Evolutionary conservation across 2,329 filamentous ascomycete species (phyloP).

Genomic region (Hypoxylon sp.): DNA sequence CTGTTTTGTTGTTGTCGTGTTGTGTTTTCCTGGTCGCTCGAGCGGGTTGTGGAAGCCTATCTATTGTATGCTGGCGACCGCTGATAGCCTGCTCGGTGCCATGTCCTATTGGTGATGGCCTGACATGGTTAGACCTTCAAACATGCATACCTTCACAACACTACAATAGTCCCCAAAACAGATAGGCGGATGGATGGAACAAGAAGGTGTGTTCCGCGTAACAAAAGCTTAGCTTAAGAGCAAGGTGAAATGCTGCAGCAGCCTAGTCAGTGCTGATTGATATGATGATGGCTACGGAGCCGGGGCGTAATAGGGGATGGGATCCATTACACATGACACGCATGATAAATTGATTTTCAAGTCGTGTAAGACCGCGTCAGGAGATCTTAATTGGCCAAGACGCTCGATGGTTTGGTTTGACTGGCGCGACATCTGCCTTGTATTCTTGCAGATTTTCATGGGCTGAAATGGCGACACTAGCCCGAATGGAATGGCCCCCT

Average conservation of each 20-base stretch:
- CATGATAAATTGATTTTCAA: conserved; percentile 56
- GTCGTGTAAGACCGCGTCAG: conserved; percentile 57
- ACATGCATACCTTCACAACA: conserved; percentile 29
- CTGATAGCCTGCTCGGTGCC: conserved; percentile 35
- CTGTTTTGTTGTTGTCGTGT: conserved; percentile 21
- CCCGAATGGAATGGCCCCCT: conserved; percentile 40
- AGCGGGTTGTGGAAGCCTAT: conserved; percentile 22
- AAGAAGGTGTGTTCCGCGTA: conserved; percentile 41
- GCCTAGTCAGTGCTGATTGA: conserved; percentile 28
- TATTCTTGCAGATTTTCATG: conserved; percentile 52
- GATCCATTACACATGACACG: conserved; percentile 55
- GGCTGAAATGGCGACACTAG: conserved; percentile 50
- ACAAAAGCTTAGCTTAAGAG: conserved; percentile 23
- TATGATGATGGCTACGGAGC: conserved; percentile 40
- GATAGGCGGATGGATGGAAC: conserved; percentile 32
- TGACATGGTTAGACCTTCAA: conserved; percentile 39
- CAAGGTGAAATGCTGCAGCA: conserved; percentile 27
- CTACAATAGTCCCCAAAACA: conserved; percentile 20
- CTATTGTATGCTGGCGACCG: conserved; percentile 36
- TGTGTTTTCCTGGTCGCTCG: conserved; percentile 25
- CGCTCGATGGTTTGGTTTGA: conserved; percentile 47
- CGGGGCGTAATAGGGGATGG: conserved; percentile 46
- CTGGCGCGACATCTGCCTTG: conserved; percentile 50
- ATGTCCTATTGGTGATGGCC: conserved; percentile 38
- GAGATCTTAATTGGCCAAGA: conserved; percentile 53